Evolutionary conservation across 2,329 filamentous ascomycete genomes (phyloP).

Genomic region (Graphiopsis chlorocephala): DNA sequence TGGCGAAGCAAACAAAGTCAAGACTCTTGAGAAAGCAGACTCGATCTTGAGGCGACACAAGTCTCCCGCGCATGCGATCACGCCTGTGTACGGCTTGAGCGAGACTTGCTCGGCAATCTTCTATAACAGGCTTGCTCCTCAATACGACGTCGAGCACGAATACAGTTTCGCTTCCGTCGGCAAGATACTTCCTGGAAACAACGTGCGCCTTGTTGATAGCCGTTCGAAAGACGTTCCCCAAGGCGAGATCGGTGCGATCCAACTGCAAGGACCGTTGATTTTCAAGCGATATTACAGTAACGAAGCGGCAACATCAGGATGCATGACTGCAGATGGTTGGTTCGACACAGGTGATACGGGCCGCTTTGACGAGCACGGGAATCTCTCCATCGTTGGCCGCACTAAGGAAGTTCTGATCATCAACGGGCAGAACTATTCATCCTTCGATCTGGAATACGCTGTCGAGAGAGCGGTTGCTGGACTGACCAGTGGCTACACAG

Average conservation of each 20-base stretch:
- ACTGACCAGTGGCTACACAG: constrained; percentile 20
- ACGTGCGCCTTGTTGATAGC: neutral
- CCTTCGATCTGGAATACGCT: constrained; percentile 25
- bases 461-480: constrained; percentile 22
- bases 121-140: constrained; percentile 23
- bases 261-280: constrained; percentile 25
- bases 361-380: constrained; percentile 22
- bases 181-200: neutral
- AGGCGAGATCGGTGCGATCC: neutral
- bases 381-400: constrained; percentile 23
- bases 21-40: neutral
- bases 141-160: constrained; percentile 18
- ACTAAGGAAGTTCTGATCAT: constrained; percentile 26
- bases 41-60: neutral
- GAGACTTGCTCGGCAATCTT: constrained; percentile 19
- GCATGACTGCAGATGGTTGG: constrained; percentile 38
- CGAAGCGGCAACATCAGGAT: constrained; percentile 34
- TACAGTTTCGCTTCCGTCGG: constrained; percentile 24
- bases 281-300: constrained; percentile 41
- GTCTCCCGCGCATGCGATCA: neutral
- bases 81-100: neutral
- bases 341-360: constrained; percentile 31
- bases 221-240: neutral
- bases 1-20: constrained; percentile 44
- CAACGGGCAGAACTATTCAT: constrained; percentile 25